A percentile compares a stretch with the other conserved stretches of the same genome.
Conservation (phyloP, 1,139 yeast species). For the Kodamaea ohmeri region DNA sequence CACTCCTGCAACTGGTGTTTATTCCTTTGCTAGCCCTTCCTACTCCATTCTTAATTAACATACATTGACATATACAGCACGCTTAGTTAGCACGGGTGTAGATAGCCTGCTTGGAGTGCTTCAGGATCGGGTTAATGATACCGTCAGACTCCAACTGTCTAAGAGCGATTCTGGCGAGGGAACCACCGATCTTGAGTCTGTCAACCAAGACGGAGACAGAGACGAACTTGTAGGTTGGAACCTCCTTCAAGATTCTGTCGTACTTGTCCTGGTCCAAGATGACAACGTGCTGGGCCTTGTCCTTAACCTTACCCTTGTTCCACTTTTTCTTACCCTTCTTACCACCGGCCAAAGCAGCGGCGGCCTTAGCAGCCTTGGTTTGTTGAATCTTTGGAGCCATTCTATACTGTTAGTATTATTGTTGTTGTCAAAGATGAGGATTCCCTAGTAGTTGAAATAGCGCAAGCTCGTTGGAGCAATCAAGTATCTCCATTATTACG, state of each 20-base stretch:
- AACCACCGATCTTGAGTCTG: constrained; percentile 99
- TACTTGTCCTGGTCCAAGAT: constrained; percentile 96
- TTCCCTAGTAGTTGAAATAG: too few relatives aligned
- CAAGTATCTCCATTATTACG: neutral
- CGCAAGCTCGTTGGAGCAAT: too few relatives aligned
- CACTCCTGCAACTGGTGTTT: too few relatives aligned
- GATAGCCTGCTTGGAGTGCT: constrained; percentile 96
- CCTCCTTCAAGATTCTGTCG: constrained; percentile 99
- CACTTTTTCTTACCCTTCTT: constrained; percentile 99
- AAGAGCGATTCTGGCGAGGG: constrained; percentile 97
- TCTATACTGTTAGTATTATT: constrained; percentile 44
- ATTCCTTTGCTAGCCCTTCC: neutral
- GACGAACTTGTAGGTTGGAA: constrained; percentile 97
- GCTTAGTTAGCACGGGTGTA: constrained; percentile 53
- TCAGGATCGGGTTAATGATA: constrained; percentile 88
- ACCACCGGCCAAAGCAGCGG: constrained; percentile 99
- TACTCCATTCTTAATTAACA: constrained; percentile 6
- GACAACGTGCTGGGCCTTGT: constrained; percentile 98
- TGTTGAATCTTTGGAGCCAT: constrained; percentile 99
- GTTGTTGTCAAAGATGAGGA: neutral
- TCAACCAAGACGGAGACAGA: constrained; percentile 98
- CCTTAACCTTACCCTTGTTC: constrained; percentile 99
- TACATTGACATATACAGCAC: constrained; percentile 10
- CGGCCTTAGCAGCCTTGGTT: constrained; percentile 99
- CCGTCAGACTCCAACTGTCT: constrained; percentile 95